phyloP scores from a whole-genome alignment of 306 rosid species.

The Gleditsia sinensis region DNA sequence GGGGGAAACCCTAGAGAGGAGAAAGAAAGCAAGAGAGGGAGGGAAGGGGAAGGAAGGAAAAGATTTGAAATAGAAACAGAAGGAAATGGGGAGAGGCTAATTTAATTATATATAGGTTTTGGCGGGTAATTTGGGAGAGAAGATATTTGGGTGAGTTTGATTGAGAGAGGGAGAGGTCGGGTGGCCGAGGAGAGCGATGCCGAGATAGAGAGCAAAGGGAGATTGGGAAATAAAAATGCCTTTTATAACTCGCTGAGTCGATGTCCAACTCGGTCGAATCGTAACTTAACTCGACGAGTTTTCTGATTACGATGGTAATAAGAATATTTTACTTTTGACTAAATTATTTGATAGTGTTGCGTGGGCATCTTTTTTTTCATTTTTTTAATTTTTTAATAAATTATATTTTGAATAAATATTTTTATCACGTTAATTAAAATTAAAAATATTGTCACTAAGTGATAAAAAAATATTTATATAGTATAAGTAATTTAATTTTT shows the following conservation, averaged over 20 bases:
- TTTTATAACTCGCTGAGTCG: neutral
- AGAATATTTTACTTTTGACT: no score
- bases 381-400: no score
- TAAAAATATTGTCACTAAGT: no score
- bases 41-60: constrained; percentile 2
- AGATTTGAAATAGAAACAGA: constrained; percentile 17
- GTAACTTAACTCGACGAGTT: neutral
- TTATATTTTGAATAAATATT: no score
- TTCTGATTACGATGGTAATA: neutral
- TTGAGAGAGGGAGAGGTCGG: neutral
- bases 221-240: neutral
- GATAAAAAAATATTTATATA: no score
- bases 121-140: constrained; percentile 35
- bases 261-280: neutral
- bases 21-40: constrained; percentile 26
- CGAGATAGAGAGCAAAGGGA: neutral
- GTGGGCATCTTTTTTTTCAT: no score
- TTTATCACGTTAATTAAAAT: no score
- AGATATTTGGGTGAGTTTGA: neutral
- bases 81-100: neutral
- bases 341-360: no score
- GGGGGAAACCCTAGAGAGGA: constrained; percentile 48
- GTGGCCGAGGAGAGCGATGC: neutral
- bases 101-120: constrained; percentile 27
- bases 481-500: no score